Evolutionary conservation across 768 basidiomycete genomes (phyloP), one percentile per base, ranked within the genome.

Genomic region (Trametes sanguinea): DNA sequence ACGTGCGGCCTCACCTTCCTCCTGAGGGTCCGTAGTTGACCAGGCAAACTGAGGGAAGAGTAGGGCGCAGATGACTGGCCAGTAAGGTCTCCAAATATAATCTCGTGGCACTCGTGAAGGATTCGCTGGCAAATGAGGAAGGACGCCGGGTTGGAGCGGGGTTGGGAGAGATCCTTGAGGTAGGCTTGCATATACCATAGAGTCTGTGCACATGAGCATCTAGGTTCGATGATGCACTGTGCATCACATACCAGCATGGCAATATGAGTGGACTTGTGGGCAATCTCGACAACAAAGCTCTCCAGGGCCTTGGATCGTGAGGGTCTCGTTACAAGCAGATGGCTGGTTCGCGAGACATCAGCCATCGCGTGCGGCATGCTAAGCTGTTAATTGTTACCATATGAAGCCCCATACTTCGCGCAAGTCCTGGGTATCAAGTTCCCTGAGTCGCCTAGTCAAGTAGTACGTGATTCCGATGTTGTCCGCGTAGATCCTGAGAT

Each of bases 151-250:
- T 85, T 83, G 54, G 86, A 82, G 13, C 78, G 80, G 40, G 68
- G 64, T 47, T 75, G 68, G 0, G 88, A 83, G 7, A 98, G 80
- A 74, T 99, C 97, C 60, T 85, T 85, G 17, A 99, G 80, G 30
- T 91, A 87, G 14, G 96, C 93, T 83, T 98, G 97, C 90, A 98
- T 95, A 76, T 95, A 97, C 95, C 96, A 98, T 47, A 99, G 77
- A 0, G 97, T 98, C 94, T 95, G 71, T 7, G 50, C 65, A 71
- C 54, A 60, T 61, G 8, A 44, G 3, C 6, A 45, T 6, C 7
- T 27, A 10, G 27, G 51, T 29, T 4, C 6, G 63, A 56, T 52
- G 54, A 67, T 39, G 45, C 45, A 61, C 13, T 62, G 57, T 53
- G 56, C 66, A 39, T 42, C 60, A 86, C 95, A 76, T 70, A 97